phyloP scores from a whole-genome alignment of 1,284 basidiomycete genomes.

The Naganishia albida region DNA sequence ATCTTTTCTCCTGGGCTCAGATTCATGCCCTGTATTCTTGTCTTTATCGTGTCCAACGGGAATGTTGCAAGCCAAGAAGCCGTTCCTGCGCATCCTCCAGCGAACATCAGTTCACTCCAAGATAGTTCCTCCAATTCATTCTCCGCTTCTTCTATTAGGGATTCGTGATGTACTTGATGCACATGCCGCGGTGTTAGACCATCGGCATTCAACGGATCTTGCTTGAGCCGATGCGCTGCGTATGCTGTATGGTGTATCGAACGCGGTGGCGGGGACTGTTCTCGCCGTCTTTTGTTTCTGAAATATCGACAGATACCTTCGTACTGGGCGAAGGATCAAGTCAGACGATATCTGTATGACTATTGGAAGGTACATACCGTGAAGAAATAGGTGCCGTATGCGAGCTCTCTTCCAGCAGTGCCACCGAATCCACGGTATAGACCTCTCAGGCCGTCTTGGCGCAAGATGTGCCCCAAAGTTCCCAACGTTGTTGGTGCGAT shows the following conservation, averaged over 20 bases:
- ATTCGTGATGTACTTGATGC: slow-evolving; percentile 49
- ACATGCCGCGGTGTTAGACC: slow-evolving; percentile 16
- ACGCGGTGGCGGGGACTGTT: slow-evolving; percentile 35
- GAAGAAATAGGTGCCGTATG: slow-evolving; percentile 80
- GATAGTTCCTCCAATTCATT: slow-evolving; percentile 56
- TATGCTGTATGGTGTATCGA: slow-evolving; percentile 39
- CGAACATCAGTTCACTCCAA: slow-evolving; percentile 66
- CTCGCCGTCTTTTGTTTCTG: slow-evolving; percentile 38
- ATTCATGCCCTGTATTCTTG: slow-evolving; percentile 66
- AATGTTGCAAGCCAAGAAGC: slow-evolving; percentile 64
- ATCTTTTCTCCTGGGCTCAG: slow-evolving; percentile 30
- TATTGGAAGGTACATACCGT: slow-evolving; percentile 57
- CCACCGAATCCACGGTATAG: slow-evolving; percentile 74
- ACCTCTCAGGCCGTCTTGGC: slow-evolving; percentile 63
- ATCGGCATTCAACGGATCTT: slow-evolving; percentile 25
- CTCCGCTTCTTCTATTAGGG: slow-evolving; percentile 59
- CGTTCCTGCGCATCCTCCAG: slow-evolving; percentile 74
- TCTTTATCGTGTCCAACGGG: slow-evolving; percentile 82
- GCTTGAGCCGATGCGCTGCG: slow-evolving; percentile 24
- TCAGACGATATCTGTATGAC: not conserved
- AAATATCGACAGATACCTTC: slow-evolving; percentile 71
- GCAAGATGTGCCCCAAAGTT: slow-evolving; percentile 62
- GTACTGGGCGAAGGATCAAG: slow-evolving; percentile 55
- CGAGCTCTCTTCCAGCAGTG: slow-evolving; percentile 72
- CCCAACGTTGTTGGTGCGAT: slow-evolving; percentile 56